Conservation (phyloP, 1,284 basidiomycete genomes). For the Ceratobasidium theobromae region DNA sequence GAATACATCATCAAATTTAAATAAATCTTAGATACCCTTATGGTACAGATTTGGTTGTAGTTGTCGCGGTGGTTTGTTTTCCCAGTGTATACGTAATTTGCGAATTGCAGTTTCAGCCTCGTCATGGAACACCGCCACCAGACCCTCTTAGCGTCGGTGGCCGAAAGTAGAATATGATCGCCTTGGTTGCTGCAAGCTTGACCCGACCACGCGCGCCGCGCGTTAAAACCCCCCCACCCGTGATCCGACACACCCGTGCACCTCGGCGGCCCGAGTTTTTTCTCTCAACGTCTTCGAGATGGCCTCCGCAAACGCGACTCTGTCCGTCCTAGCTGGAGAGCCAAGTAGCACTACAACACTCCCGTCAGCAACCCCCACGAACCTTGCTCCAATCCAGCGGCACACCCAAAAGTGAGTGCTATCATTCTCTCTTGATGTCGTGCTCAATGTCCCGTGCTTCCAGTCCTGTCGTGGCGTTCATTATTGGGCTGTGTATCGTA, state of each 20-base stretch:
- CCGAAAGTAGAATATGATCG: constrained; percentile 23
- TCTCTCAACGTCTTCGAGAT: neutral
- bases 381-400: neutral
- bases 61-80: neutral
- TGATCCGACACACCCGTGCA: constrained; percentile 11
- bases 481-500: constrained; percentile 76
- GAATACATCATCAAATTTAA: neutral
- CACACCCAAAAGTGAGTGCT: constrained; percentile 13
- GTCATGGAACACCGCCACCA: no score
- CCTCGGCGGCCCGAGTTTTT: neutral
- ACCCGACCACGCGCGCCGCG: constrained; percentile 16
- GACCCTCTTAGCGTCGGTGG: neutral
- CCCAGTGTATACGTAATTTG: no score
- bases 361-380: neutral
- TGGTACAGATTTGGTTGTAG: neutral
- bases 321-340: neutral
- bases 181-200: no score
- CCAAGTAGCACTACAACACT: constrained; percentile 3
- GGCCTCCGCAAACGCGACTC: no score
- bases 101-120: no score
- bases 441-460: neutral
- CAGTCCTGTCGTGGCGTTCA: constrained; percentile 66
- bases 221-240: neutral
- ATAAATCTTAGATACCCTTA: neutral
- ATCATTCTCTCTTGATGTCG: neutral